A percentile compares a stretch with the other conserved stretches of the same genome.
Evolutionary conservation across 2,329 filamentous ascomycete species (phyloP).

Genomic region (Helicocarpus griseus): DNA sequence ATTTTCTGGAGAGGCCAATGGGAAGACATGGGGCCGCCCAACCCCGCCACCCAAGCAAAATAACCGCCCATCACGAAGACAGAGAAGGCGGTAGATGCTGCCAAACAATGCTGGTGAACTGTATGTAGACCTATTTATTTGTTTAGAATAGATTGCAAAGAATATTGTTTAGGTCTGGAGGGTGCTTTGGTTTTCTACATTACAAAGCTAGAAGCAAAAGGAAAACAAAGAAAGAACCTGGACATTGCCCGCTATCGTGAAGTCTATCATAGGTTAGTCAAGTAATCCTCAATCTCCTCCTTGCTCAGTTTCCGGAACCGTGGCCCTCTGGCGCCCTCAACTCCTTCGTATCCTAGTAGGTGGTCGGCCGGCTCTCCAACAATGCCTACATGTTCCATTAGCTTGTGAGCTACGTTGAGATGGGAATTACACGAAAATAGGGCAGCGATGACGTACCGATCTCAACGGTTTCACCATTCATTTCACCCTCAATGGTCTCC

Average conservation of each 20-base stretch:
- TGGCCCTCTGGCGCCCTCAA: conserved; percentile 33
- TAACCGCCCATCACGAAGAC: not conserved
- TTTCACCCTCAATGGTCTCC: conserved; percentile 98
- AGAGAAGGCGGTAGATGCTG: too few relatives aligned
- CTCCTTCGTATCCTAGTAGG: conserved; percentile 66
- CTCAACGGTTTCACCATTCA: conserved; percentile 97
- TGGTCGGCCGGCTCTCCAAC: conserved; percentile 91
- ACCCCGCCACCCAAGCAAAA: not conserved
- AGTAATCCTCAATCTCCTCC: conserved; percentile 98
- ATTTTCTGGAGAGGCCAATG: not conserved
- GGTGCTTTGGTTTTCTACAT: conserved; percentile 1
- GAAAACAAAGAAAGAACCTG: not conserved
- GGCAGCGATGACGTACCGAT: conserved; percentile 57
- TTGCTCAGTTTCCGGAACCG: conserved; percentile 63
- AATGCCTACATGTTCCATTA: conserved; percentile 54
- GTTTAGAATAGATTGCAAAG: not conserved
- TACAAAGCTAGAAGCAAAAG: conserved; percentile 1
- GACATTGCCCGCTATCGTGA: not conserved
- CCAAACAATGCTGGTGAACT: too few relatives aligned
- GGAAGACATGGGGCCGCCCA: not conserved
- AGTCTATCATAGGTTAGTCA: conserved; percentile 78
- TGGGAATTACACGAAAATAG: not conserved
- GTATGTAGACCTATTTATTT: not conserved
- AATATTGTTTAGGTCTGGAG: not conserved
- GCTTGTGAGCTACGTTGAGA: not conserved